These are phyloP conservation scores for Cyanodermella asteris DNA, from an alignment of 2,329 filamentous ascomycete genomes.

Conservation along the genomic window DNA sequence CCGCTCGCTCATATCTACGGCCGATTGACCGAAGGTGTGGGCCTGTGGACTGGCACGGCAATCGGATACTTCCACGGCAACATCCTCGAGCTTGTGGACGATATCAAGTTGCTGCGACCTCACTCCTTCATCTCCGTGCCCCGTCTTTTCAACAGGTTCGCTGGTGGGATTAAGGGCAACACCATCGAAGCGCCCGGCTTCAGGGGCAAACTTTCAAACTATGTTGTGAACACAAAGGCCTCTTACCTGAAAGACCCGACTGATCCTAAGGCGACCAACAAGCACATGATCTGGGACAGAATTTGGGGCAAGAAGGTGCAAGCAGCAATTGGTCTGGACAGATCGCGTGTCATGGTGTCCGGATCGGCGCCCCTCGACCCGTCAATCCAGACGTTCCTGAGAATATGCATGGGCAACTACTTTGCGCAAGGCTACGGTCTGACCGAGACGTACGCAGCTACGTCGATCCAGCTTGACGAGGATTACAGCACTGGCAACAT, in stretches of 20 bases:
- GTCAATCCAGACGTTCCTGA: constrained; percentile 68
- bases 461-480: constrained; percentile 42
- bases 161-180: constrained; percentile 54
- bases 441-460: constrained; percentile 76
- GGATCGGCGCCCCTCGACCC: constrained; percentile 85
- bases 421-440: constrained; percentile 81
- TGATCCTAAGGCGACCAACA: constrained; percentile 46
- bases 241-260: constrained; percentile 50
- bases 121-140: constrained; percentile 76
- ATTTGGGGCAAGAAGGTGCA: constrained; percentile 82
- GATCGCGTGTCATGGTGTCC: constrained; percentile 51
- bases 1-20: constrained; percentile 90
- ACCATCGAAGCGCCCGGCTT: constrained; percentile 63
- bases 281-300: constrained; percentile 30
- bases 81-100: constrained; percentile 65
- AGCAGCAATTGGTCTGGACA: constrained; percentile 61
- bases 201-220: constrained; percentile 59
- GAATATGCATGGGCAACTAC: constrained; percentile 56
- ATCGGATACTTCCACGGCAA: constrained; percentile 93
- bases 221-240: constrained; percentile 59
- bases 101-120: constrained; percentile 69
- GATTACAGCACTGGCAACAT: constrained; percentile 68
- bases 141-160: constrained; percentile 77
- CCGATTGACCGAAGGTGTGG: constrained; percentile 57
- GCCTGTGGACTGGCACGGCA: constrained; percentile 46